Percentiles rank a stretch among this genome's conserved stretches.
Evolutionary conservation across 225 moss, liverwort and hornwort species (phyloP).

Genomic region (Climacium dendroides): DNA sequence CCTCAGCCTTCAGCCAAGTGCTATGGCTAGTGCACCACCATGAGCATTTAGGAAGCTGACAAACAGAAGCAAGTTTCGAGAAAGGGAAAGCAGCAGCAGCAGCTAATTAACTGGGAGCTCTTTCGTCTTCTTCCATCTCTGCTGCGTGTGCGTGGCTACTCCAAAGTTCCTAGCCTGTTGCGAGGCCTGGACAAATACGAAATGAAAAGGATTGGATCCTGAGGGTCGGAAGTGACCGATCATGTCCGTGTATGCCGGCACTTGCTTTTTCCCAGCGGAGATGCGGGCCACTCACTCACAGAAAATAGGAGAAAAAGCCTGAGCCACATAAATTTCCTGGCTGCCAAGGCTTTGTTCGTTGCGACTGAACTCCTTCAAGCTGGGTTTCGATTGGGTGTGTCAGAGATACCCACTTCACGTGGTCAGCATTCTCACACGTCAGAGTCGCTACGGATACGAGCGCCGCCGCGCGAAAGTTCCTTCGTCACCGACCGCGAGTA

Average conservation of each 20-base stretch:
- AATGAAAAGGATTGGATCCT: background rate
- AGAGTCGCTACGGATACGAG: background rate
- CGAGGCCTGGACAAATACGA: background rate
- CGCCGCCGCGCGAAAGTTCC: background rate
- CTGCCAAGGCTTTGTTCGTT: background rate
- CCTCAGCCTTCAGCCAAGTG: background rate
- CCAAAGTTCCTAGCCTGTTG: background rate
- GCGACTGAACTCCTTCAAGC: background rate
- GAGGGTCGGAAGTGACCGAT: background rate
- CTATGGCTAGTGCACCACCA: background rate
- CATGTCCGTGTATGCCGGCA: background rate
- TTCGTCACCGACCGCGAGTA: background rate
- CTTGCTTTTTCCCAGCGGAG: background rate
- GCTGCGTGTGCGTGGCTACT: background rate
- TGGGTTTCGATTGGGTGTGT: background rate
- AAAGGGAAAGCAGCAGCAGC: background rate
- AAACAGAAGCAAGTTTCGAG: background rate
- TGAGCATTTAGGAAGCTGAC: background rate
- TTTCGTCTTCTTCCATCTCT: background rate
- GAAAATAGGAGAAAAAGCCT: background rate
- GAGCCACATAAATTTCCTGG: background rate
- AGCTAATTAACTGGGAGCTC: no score
- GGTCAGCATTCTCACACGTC: conserved; percentile 2
- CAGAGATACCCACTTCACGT: background rate
- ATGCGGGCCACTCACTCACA: background rate